Base-by-base conservation (phyloP, 2,329 filamentous ascomycete genomes). In the Epichloe hybrida region DNA sequence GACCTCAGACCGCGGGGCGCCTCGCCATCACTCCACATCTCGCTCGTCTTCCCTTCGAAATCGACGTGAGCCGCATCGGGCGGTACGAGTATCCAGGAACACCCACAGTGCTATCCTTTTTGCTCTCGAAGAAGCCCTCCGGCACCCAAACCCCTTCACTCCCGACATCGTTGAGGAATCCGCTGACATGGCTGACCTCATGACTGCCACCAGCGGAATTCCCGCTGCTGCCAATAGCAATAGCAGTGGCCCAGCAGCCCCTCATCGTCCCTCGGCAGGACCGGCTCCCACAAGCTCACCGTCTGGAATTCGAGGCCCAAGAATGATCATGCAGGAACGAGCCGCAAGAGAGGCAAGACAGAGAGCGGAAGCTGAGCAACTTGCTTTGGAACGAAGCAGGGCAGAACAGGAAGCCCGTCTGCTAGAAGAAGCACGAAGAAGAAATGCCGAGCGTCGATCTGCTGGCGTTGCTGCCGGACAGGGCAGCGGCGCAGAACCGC, bases 81-180 rank as follows among this genome's bases (percentile, higher is more conserved):
- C 70, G 50, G 65, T 76, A 54, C 81, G 80, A 61, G 83, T 96
- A 66, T 95, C 89, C 46, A 84, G 81, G 59, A 82, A 86, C 57
- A 95, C 88, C 45, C 86, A 88, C 56, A 87, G 86, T 66, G 91
- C 93, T 38, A 90, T 98, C 64, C 83, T 95, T 97, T 97, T 86
- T 73, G 82, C 89, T 38, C 80, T 97, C 51, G 90, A 97, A 72
- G 88, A 94, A 72, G 88, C 88, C 38, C 77, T 97, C 58, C 84
- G 90, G 58, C 79, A 84, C 45, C 89, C 91, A 2, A 79, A 88
- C 57, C 73, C 81, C 47, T 94, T 97, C 69, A 94, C 89, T 8
- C 77, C 86, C 23, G 89, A 95, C 67, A 71, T 83, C 58, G 77
- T 83, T 54, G 93, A 98, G 74, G 87, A 95, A 72, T 85, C 87